A percentile compares a stretch with the other conserved stretches of the same genome.
Conservation (phyloP, 2,329 filamentous ascomycete genomes). For the Neonectria neomacrospora region DNA sequence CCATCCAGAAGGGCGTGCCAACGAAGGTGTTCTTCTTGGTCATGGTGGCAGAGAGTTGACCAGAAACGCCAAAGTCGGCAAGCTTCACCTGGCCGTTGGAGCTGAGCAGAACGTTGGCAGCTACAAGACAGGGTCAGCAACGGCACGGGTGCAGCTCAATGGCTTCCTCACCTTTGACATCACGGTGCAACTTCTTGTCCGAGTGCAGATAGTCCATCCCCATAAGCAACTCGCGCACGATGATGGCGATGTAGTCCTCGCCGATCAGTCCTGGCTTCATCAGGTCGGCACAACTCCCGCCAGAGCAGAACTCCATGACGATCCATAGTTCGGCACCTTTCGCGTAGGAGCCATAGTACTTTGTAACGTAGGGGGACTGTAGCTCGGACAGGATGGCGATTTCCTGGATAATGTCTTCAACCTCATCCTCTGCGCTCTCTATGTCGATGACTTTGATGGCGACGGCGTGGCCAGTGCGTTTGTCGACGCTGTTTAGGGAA, state of each 20-base stretch:
- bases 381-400: constrained; percentile 97
- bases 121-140: constrained; percentile 55
- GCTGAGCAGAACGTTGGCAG: constrained; percentile 90
- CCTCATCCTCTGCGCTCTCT: constrained; percentile 98
- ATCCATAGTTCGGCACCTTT: constrained; percentile 99
- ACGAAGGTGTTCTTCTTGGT: constrained; percentile 99
- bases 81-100: constrained; percentile 96
- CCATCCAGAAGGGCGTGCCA: constrained; percentile 99
- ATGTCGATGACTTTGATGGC: constrained; percentile 99
- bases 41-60: constrained; percentile 96
- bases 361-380: constrained; percentile 95
- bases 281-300: constrained; percentile 93
- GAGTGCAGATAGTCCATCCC: constrained; percentile 93
- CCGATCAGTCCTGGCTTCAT: constrained; percentile 93
- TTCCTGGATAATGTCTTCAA: constrained; percentile 99
- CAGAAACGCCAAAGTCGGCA: constrained; percentile 96
- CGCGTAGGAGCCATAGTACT: constrained; percentile 96
- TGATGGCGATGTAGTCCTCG: constrained; percentile 97
- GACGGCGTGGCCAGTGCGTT: constrained; percentile 89
- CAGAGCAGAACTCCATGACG: constrained; percentile 99
- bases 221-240: constrained; percentile 87
- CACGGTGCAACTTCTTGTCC: constrained; percentile 95
- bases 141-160: too few species aligned
- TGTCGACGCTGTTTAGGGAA: constrained; percentile 78
- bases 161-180: constrained; percentile 81